These are phyloP conservation scores for Trypanosoma boissoni DNA, from an alignment of 208 protist species.

Conservation along the genomic window DNA sequence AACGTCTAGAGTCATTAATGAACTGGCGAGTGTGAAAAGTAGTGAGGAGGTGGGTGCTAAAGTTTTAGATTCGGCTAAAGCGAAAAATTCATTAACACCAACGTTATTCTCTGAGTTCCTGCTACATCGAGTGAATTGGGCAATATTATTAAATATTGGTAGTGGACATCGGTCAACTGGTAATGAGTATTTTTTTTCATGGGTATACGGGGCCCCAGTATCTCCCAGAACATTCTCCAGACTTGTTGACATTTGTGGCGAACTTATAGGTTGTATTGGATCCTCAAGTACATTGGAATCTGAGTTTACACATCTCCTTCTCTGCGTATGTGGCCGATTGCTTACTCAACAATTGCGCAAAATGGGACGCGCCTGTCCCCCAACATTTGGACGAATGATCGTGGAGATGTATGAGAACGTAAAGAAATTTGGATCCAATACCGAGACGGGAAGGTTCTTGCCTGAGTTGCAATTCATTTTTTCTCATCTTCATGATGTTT, in stretches of 20 bases:
- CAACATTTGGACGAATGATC: constrained; percentile 40
- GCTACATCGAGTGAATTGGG: constrained; percentile 29
- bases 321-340: constrained; percentile 65
- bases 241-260: constrained; percentile 28
- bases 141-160: constrained; percentile 10
- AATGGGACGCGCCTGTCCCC: constrained; percentile 66
- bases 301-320: constrained; percentile 37
- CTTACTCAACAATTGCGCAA: constrained; percentile 51
- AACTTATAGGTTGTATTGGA: constrained; percentile 7
- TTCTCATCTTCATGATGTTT: constrained; percentile 49
- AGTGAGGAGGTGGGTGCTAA: constrained; percentile 3
- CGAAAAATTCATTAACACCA: constrained; percentile 8
- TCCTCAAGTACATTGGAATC: constrained; percentile 1
- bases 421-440: constrained; percentile 24
- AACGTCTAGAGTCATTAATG: constrained; percentile 14
- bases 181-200: constrained; percentile 18
- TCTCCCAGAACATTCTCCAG: constrained; percentile 25
- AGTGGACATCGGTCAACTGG: background rate
- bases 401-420: constrained; percentile 53
- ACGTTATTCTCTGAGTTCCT: constrained; percentile 21
- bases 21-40: constrained; percentile 19
- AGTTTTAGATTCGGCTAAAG: constrained; percentile 2
- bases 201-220: background rate
- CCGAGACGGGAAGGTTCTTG: constrained; percentile 16
- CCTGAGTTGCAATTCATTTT: constrained; percentile 55